Percentiles rank a stretch among this genome's conserved stretches.
These are phyloP conservation scores for Tylopilus rubrobrunneus DNA, from an alignment of 768 basidiomycete genomes.

Conservation along the genomic window DNA sequence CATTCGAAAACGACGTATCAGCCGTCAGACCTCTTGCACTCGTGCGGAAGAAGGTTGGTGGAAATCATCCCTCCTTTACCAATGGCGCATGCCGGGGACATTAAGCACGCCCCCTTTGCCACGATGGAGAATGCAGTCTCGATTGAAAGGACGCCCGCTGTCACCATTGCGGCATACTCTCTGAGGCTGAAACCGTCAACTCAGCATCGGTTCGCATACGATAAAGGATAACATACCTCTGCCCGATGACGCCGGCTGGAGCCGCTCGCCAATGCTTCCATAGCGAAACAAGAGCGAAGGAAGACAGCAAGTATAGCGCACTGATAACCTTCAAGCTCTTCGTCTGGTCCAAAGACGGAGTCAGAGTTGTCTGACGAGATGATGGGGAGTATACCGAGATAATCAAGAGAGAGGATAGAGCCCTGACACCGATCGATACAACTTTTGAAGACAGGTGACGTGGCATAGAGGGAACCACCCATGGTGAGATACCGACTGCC, in stretches of 20 bases:
- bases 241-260: conserved; percentile 63
- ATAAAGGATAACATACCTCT: conserved; percentile 41
- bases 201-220: not conserved
- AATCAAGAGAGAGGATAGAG: conserved; percentile 46
- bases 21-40: conserved; percentile 35
- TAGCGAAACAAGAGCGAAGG: conserved; percentile 52
- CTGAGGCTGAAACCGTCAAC: conserved; percentile 49
- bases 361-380: conserved; percentile 30
- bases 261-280: conserved; percentile 69
- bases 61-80: conserved; percentile 60
- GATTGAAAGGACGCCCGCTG: conserved; percentile 55
- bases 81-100: conserved; percentile 44
- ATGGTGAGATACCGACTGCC: conserved; percentile 66
- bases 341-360: conserved; percentile 21
- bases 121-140: conserved; percentile 56
- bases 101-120: conserved; percentile 54
- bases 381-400: conserved; percentile 46
- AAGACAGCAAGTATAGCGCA: conserved; percentile 55
- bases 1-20: conserved; percentile 31
- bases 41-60: conserved; percentile 36
- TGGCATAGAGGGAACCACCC: conserved; percentile 54
- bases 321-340: conserved; percentile 47
- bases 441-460: conserved; percentile 43
- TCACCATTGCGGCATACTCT: conserved; percentile 68
- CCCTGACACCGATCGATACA: conserved; percentile 58